A percentile compares a stretch with the other conserved stretches of the same genome.
Conservation (phyloP, 768 basidiomycete species). For the Boletus eberwhitei region DNA sequence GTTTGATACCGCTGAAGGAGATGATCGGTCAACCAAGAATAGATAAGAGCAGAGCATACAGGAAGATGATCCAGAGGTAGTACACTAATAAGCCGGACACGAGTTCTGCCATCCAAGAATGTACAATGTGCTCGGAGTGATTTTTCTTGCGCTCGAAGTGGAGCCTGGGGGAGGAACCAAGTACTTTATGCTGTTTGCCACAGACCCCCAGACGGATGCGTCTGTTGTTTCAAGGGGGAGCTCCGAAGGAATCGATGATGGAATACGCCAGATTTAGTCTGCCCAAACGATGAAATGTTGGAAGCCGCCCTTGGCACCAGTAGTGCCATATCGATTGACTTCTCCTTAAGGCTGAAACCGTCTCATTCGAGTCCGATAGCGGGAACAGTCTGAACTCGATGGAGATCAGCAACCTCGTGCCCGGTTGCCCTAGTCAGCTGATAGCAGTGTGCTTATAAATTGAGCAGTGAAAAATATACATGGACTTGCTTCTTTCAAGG, state of each 20-base stretch:
- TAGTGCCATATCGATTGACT: neutral
- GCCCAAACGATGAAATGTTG: neutral
- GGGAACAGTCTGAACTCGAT: neutral
- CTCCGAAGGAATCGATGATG: neutral
- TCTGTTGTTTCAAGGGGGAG: neutral
- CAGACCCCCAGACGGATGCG: no score
- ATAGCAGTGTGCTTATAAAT: neutral
- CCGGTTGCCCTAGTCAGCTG: neutral
- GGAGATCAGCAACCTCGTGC: neutral
- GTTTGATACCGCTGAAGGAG: no score
- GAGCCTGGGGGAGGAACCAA: no score
- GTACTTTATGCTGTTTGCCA: no score
- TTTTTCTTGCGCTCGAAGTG: no score
- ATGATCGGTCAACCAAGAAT: no score
- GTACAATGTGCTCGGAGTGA: no score
- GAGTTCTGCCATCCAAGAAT: no score
- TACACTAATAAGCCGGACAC: no score
- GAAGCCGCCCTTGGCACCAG: neutral
- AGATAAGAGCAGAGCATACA: no score
- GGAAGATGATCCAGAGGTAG: no score
- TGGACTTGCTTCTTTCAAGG: neutral
- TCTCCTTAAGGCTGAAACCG: neutral
- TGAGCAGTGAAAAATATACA: slow-evolving; percentile 2
- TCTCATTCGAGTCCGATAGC: neutral
- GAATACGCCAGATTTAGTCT: neutral